phyloP scores from a whole-genome alignment of 2,329 filamentous ascomycete species.

The Blastomyces emzantsi region DNA sequence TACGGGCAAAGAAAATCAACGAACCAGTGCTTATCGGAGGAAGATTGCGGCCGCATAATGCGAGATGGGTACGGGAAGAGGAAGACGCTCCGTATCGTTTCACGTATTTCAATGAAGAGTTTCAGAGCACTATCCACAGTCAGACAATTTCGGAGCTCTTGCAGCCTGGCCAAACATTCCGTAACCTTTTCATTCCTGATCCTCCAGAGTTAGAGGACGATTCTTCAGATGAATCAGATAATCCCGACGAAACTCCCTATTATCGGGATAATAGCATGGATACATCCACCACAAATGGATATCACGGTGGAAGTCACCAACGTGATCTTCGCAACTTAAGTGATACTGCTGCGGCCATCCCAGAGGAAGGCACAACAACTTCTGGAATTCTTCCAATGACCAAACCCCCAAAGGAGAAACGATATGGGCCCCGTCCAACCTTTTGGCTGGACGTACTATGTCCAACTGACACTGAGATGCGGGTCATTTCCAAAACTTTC shows the following conservation, averaged over 20 bases:
- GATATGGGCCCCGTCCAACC: conserved; percentile 73
- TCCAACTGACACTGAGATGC: conserved; percentile 93
- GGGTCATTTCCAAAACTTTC: conserved; percentile 81
- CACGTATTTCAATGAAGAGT: conserved; percentile 98
- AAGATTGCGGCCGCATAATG: conserved; percentile 68
- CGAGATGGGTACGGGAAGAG: conserved; percentile 75
- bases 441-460: conserved; percentile 95
- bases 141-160: conserved; percentile 90
- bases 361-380: background rate
- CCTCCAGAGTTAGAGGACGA: conserved; percentile 66
- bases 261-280: conserved; percentile 15
- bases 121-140: conserved; percentile 91
- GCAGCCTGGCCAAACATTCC: conserved; percentile 74
- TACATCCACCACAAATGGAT: conserved; percentile 2
- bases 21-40: conserved; percentile 91
- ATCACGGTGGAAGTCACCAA: conserved; percentile 16
- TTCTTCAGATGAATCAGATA: conserved; percentile 46
- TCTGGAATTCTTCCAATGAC: conserved; percentile 9
- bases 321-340: conserved; percentile 15
- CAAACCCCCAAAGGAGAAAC: conserved; percentile 39
- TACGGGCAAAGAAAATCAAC: conserved; percentile 81
- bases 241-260: conserved; percentile 11
- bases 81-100: conserved; percentile 91
- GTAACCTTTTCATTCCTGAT: conserved; percentile 83
- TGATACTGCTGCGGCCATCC: background rate